Evolutionary conservation across 257 asterid genomes (phyloP).

Genomic region (Haberlea rhodopensis): DNA sequence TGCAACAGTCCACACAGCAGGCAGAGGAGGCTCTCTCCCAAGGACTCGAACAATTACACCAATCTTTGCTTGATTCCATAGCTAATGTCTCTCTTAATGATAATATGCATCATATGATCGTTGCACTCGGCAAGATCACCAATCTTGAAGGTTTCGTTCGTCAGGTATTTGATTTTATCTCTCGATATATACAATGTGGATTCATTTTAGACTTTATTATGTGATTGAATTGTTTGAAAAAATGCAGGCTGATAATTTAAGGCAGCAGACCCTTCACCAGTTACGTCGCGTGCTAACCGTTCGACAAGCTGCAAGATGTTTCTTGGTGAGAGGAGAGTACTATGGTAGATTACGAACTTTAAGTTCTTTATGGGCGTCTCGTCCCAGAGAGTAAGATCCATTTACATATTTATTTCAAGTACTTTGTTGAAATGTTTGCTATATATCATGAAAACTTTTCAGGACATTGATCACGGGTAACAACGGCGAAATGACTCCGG

Average conservation of each 20-base stretch:
- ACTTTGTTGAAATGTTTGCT: background rate
- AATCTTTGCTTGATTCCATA: slow-evolving; percentile 64
- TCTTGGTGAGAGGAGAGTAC: slow-evolving; percentile 84
- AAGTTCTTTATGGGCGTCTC: slow-evolving; percentile 90
- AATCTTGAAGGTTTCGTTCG: slow-evolving; percentile 86
- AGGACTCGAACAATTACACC: slow-evolving; percentile 85
- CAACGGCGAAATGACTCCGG: slow-evolving; percentile 61
- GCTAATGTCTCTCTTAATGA: slow-evolving; percentile 59
- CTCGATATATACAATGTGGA: background rate
- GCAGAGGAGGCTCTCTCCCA: slow-evolving; percentile 93
- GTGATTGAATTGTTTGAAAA: no score
- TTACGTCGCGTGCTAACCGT: slow-evolving; percentile 67
- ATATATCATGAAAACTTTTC: slow-evolving; percentile 12
- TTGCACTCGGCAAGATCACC: slow-evolving; percentile 77
- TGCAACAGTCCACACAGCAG: slow-evolving; percentile 86
- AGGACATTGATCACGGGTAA: slow-evolving; percentile 65
- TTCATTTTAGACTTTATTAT: background rate
- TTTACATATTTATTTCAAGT: no score
- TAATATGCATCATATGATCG: slow-evolving; percentile 85
- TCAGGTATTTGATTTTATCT: slow-evolving; percentile 58
- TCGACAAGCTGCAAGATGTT: slow-evolving; percentile 81
- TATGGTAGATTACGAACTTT: slow-evolving; percentile 82
- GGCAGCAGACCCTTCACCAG: slow-evolving; percentile 90
- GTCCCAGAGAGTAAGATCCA: slow-evolving; percentile 81
- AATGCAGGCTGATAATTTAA: slow-evolving; percentile 83